phyloP scores from a whole-genome alignment of 2,329 filamentous ascomycete genomes.

The Uncinocarpus reesii region DNA sequence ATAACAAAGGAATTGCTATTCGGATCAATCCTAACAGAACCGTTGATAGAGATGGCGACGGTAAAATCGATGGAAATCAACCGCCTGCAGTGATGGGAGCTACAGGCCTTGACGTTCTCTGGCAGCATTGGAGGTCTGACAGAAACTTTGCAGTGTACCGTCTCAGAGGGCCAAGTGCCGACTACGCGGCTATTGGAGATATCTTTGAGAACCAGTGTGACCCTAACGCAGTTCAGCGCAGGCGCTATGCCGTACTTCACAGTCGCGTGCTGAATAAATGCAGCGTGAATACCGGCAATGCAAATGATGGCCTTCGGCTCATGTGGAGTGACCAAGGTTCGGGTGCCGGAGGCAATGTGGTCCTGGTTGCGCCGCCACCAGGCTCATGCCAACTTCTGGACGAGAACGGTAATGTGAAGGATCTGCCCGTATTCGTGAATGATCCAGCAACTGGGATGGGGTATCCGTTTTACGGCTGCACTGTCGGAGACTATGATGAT shows the following conservation, averaged over 20 bases:
- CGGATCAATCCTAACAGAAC: conserved; percentile 8
- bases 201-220: conserved; percentile 10
- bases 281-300: not conserved
- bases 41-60: conserved; percentile 3
- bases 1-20: conserved; percentile 6
- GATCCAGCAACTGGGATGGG: conserved; percentile 7
- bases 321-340: conserved; percentile 6
- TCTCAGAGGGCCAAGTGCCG: not conserved
- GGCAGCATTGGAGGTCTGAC: conserved; percentile 5
- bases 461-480: conserved; percentile 5
- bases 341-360: conserved; percentile 6
- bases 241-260: conserved; percentile 2
- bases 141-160: conserved; percentile 9
- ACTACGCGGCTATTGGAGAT: conserved; percentile 3
- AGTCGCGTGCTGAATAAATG: not conserved
- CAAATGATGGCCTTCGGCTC: not conserved
- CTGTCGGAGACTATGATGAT: conserved; percentile 1
- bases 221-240: conserved; percentile 7
- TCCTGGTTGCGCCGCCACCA: conserved; percentile 3
- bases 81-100: conserved; percentile 7
- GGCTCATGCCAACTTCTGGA: conserved; percentile 2
- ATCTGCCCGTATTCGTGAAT: conserved; percentile 7
- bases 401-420: conserved; percentile 4
- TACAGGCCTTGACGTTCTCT: conserved; percentile 3
- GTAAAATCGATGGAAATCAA: not conserved